Evolutionary conservation across 345 rosid species (phyloP), one percentile per base, ranked within the genome.

Genomic region (Eucalyptus erythrocorys): DNA sequence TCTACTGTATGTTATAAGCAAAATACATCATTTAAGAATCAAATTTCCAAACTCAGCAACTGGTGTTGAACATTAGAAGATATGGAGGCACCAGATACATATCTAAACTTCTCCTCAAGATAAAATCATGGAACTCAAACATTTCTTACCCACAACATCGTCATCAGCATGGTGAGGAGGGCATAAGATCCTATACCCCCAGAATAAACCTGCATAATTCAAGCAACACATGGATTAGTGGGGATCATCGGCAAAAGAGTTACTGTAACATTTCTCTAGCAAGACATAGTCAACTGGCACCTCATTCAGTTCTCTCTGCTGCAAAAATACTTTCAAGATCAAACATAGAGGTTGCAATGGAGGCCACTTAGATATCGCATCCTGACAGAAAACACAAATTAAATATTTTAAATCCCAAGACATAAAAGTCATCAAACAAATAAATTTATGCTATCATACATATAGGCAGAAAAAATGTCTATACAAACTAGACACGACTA

Each of bases 181-280:
- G 99, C 99, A 93, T 97, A 97, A 86, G 99, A 97, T 88, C 99
- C 95, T 89, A 97, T 91, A 87, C 99, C 99, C 50, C 99, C 99
- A 86, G 98, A 94, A 91, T 96, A 96, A 19, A 96, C 99, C 99
- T 97, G 91, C n/a, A n/a, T 92, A 92, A 66, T 82, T 86, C 51
- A 89, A 89, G 87, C 87, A 82, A 90, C 59, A 30, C 76, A 10
- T 85, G 47, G 53, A 57, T 19, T 59, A 88, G 86, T 87, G 57
- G 17, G 5, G 11, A 86, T 57, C 10, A 88, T n/a, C 42, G 80
- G 34, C 87, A 88, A 45, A 42, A 88, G 14, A 40, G 15, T 11
- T 19, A 48, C 30, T 14, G 37, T 27, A 24, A 66, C 22, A 61
- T n/a, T 57, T 89, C 43, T 30, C 32, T 47, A 37, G 47, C n/a